Base-by-base conservation (phyloP, 2,329 filamentous ascomycete genomes). In the Orbilia javanica region DNA sequence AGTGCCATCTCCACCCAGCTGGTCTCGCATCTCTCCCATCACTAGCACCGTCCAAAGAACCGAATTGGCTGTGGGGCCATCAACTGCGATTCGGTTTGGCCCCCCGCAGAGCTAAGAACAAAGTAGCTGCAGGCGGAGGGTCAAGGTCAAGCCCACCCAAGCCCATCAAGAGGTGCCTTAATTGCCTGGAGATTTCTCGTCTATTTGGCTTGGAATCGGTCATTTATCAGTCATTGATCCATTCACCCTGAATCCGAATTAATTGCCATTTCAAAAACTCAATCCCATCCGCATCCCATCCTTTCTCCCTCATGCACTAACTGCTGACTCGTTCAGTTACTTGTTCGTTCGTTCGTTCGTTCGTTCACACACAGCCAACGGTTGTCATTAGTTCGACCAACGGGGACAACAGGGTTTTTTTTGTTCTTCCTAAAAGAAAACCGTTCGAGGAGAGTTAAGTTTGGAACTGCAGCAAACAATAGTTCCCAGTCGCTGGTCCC, bases 1-100 rank as follows among this genome's bases (percentile, higher is more conserved):
- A 74, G 70, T 53, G 50, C 63, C 39, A 74, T 67, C 70, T 63
- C 50, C 63, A 62, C 70, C 52, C 18, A 52, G 55, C 31, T 63
- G 31, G 34, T 42, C 7, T 42, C 34, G 20, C 31, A 60, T 60
- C 31, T 39, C 20, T 20, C 20, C 55, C 55, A 60, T 60, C 20
- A 42, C 22, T 44, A 60, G 42, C 20, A 42, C 22, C 20, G 52
- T 57, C n/a, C 52, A 39, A 22, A 39, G 55, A 60, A 27, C 42
- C 18, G 55, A 60, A 60, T 60, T 60, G 34, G 55, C 22, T 60
- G 55, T 60, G 55, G 55, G 55, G 55, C 62, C 36, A 15, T 52
- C 44, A 15, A 39, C 48, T 66, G 62, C 25, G n/a, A 42, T 55
- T 52, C 48, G 34, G 46, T 36, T 42, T 67, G 46, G 29, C 25